Base-by-base conservation (phyloP, 106 monocot species). In the Dactylorhiza incarnata region DNA sequence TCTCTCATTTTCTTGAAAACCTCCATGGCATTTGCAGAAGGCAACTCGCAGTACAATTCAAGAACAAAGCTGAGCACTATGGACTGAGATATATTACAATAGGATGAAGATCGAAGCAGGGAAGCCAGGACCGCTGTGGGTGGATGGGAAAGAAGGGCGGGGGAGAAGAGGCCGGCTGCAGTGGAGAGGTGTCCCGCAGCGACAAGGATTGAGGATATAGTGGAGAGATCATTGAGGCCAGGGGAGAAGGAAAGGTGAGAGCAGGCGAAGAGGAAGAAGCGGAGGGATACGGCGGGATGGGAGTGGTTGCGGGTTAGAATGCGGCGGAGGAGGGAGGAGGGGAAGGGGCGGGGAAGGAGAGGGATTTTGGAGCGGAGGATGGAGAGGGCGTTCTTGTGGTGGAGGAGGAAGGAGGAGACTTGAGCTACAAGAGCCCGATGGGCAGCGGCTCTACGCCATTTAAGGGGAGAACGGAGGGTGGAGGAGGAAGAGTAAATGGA, bases 361-460 rank as follows among this genome's bases (percentile, higher is more conserved):
- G 47, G 9, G 62, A 58, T 16, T 19, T 73, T 68, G 59, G 71
- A 74, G 17, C 50, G 71, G 74, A 84, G 77, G 77, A 63, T 62
- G 15, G 77, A 72, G n/a, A 66, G 15, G 46, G 76, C 75, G 44
- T 78, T 67, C 43, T 74, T 52, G 74, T 74, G 76, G 25, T 83
- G 82, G 74, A 88, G 82, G 63, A 88, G 82, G 45, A 88, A 52
- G 72, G 80, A 73, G 53, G 82, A 73, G 75, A 80, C 26, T 48
- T 78, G 76, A 77, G 25, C 29, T 48, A 71, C 77, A 71, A 84
- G 48, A 74, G 48, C 6, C 50, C 70, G 79, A 20, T 53, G 73
- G 3, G 50, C 43, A 67, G 82, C 49, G 11, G 73, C 66, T 70
- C 48, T 49, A 24, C 88, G 77, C 88, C 88, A 88, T 80, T 61